phyloP scores from a whole-genome alignment of 2,329 filamentous ascomycete species.

The Stemphylium beticola region DNA sequence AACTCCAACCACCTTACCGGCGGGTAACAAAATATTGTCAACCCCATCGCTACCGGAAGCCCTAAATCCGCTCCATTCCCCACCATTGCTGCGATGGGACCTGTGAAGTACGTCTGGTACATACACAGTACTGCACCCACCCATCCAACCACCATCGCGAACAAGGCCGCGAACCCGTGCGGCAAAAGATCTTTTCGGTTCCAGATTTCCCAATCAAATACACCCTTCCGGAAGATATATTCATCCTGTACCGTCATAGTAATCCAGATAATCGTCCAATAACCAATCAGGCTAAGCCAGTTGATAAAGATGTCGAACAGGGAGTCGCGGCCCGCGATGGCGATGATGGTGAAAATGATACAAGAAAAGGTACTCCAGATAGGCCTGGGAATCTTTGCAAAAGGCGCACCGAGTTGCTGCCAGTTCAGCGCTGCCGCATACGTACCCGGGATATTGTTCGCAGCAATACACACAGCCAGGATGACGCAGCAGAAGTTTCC shows the following conservation, averaged over 20 bases:
- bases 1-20: constrained; percentile 60
- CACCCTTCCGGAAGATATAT: constrained; percentile 26
- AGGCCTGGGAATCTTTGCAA: constrained; percentile 69
- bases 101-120: constrained; percentile 23
- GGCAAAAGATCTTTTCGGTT: constrained; percentile 27
- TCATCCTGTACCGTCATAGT: constrained; percentile 32
- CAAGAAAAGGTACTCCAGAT: constrained; percentile 64
- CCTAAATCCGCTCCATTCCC: constrained; percentile 60
- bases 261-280: constrained; percentile 35
- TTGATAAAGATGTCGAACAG: constrained; percentile 68
- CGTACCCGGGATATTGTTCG: constrained; percentile 72
- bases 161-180: constrained; percentile 20
- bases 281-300: constrained; percentile 56
- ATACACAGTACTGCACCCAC: neutral
- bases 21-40: constrained; percentile 60
- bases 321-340: constrained; percentile 66
- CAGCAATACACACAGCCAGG: constrained; percentile 57
- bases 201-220: constrained; percentile 33
- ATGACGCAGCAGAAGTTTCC: constrained; percentile 74
- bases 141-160: neutral
- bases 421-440: constrained; percentile 70
- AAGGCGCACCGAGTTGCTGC: constrained; percentile 66
- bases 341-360: constrained; percentile 66
- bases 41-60: constrained; percentile 61
- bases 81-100: constrained; percentile 25